Base-by-base conservation (phyloP, 2,329 filamentous ascomycete genomes). In the Chrysoporthe austroafricana region DNA sequence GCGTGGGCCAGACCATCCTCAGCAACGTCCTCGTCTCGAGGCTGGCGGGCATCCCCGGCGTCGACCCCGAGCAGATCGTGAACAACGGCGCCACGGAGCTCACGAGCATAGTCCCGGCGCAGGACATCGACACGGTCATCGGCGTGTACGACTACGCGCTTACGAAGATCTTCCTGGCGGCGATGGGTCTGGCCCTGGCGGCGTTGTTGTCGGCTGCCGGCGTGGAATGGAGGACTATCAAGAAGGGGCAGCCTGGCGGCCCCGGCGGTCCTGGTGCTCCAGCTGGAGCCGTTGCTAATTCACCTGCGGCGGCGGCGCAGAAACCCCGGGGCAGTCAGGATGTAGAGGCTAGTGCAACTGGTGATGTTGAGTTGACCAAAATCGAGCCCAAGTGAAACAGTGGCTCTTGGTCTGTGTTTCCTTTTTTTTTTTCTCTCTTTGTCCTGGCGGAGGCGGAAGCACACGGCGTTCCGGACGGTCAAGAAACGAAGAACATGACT, bases 191-290 rank as follows among this genome's bases (percentile, higher is more conserved):
- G 69, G 82, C 84, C 0, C 77, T 83, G 6, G 73, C 85, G 1
- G 85, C 85, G 13, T 79, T 91, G 7, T n/a, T 90, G 11, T 87
- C 85, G 8, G 83, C 86, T 0, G 73, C 85, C 2, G 83, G 83
- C 32, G 84, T 92, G 71, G 85, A 91, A 76, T 92, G 90, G 90
- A 87, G 82, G 75, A 88, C 81, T 71, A 88, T 92, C 73, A 91
- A 91, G 81, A 87, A 86, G 73, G 74, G 70, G 0, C 73, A 70
- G 62, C 69, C 72, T 32, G 71, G 71, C 8, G 71, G 71, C 8
- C 34, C 44, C 7, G 54, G 59, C 21, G 68, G 57, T 6, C 36
- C 48, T 36, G 58, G 36, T 7, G 39, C 14, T 42, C 44, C 57
- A 39, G 32, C 66, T 13, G 57, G 57, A 2, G 56, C 60, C 13